Percentiles rank a stretch among this genome's conserved stretches.
Conservation (phyloP, 1,139 yeast genomes). For the Debaryomyces coudertii region DNA sequence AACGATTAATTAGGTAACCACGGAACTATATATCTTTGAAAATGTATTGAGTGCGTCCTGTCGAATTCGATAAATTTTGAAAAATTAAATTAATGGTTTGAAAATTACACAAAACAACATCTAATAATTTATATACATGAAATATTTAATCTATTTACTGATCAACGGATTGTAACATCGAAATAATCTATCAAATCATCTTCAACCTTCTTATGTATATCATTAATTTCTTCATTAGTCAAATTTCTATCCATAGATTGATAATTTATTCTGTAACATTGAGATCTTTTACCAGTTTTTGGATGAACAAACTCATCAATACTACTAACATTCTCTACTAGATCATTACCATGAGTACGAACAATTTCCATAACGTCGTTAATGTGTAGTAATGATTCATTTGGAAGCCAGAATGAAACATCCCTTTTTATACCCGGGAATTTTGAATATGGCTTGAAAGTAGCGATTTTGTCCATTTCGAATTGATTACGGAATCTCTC, state of each 20-base stretch:
- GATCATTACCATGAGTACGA: constrained; percentile 80
- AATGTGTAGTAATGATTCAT: constrained; percentile 56
- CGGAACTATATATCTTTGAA: neutral
- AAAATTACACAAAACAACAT: constrained; percentile 8
- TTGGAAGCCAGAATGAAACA: constrained; percentile 87
- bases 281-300: constrained; percentile 72
- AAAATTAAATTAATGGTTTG: neutral
- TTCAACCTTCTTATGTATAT: constrained; percentile 66
- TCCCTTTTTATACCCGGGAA: constrained; percentile 88
- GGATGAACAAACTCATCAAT: constrained; percentile 88
- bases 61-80: constrained; percentile 3
- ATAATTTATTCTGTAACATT: constrained; percentile 87
- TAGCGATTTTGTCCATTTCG: constrained; percentile 59
- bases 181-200: constrained; percentile 52
- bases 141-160: neutral
- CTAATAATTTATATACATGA: constrained; percentile 6
- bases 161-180: constrained; percentile 64
- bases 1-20: neutral
- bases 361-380: constrained; percentile 95
- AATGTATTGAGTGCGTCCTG: neutral
- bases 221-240: constrained; percentile 79
- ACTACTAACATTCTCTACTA: constrained; percentile 81
- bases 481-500: constrained; percentile 79
- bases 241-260: constrained; percentile 95
- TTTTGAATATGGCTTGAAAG: constrained; percentile 87